Conservation (phyloP, 169 alveolate genomes). For the Eimeria nieschulzi region DNA sequence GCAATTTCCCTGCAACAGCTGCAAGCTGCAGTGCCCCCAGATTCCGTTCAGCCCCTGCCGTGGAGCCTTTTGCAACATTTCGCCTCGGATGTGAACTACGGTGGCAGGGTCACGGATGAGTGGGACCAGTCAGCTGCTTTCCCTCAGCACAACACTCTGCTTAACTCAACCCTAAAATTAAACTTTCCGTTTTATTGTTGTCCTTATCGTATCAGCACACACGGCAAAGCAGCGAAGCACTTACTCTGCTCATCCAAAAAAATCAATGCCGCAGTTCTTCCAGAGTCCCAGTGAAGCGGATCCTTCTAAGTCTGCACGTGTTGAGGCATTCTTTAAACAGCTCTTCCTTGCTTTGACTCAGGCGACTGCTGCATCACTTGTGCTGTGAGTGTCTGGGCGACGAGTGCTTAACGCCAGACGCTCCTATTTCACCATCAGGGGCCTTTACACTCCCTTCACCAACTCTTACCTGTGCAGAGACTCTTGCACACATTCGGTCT, state of each 20-base stretch:
- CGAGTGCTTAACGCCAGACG: background rate
- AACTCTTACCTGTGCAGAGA: conserved; percentile 44
- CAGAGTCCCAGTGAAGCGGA: too few species aligned
- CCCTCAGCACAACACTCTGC: background rate
- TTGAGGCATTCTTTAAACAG: too few species aligned
- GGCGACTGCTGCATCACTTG: conserved; percentile 51
- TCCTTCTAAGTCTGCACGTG: too few species aligned
- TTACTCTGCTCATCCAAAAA: too few species aligned
- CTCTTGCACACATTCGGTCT: conserved; percentile 34
- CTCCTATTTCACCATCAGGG: conserved; percentile 13
- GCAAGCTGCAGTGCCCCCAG: conserved; percentile 85
- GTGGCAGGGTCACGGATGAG: conserved; percentile 98
- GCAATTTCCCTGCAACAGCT: conserved; percentile 95
- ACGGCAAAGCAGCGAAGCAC: too few species aligned
- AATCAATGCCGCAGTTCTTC: too few species aligned
- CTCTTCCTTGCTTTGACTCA: background rate
- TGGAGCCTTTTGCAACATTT: conserved; percentile 94
- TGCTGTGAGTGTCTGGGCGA: conserved; percentile 35
- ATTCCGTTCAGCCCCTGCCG: conserved; percentile 89
- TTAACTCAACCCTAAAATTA: too few species aligned
- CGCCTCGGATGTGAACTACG: conserved; percentile 96
- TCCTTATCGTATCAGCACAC: too few species aligned
- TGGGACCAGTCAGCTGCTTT: conserved; percentile 88
- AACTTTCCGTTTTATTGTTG: too few species aligned
- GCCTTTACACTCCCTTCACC: conserved; percentile 37